Percentiles rank a stretch among this genome's conserved stretches.
Evolutionary conservation across 2,329 filamentous ascomycete genomes (phyloP).

Genomic region (Stagonosporopsis rhizophila): DNA sequence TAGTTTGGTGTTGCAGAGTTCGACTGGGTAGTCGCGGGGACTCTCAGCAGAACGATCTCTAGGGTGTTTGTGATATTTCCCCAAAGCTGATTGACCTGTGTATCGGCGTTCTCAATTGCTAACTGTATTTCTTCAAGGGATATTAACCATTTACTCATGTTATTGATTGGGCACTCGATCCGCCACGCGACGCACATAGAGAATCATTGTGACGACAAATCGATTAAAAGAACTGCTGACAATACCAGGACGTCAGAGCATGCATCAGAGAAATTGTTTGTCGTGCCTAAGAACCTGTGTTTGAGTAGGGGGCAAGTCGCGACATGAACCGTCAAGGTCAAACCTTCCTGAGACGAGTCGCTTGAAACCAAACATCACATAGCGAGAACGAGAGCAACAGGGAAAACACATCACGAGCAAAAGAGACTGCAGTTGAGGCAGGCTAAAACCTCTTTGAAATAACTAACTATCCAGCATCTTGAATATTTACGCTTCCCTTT

Average conservation of each 20-base stretch:
- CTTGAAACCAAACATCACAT: neutral
- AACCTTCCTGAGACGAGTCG: constrained; percentile 10
- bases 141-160: too few relatives aligned
- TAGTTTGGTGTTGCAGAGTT: too few relatives aligned
- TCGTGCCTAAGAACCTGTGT: neutral
- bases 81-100: too few relatives aligned
- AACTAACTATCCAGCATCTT: constrained; percentile 15
- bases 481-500: constrained; percentile 16
- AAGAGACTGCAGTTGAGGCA: neutral
- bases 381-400: neutral
- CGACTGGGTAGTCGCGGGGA: too few relatives aligned
- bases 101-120: too few relatives aligned
- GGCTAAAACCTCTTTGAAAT: constrained; percentile 8
- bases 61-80: too few relatives aligned
- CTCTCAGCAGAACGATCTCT: too few relatives aligned
- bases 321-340: constrained; percentile 11
- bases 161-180: neutral
- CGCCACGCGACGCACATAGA: too few relatives aligned
- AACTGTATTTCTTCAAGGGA: too few relatives aligned
- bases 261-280: neutral
- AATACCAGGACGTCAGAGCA: neutral
- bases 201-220: too few relatives aligned
- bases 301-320: neutral
- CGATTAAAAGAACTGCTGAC: neutral
- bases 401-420: neutral